Base-by-base conservation (phyloP, 331 rosid species). In the Stylosanthes scabra region DNA sequence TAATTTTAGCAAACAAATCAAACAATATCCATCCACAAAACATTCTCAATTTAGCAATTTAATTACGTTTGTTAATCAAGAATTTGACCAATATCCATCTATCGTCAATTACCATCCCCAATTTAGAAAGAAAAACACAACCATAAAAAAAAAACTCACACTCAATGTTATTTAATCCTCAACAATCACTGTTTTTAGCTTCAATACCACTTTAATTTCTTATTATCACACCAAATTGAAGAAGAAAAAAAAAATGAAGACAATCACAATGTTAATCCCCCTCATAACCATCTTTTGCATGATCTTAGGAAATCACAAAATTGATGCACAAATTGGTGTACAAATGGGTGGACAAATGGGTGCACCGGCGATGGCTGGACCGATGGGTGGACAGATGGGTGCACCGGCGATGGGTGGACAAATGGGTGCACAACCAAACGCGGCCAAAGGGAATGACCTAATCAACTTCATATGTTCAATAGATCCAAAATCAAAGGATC, bases 401-500 rank as follows among this genome's bases (percentile, higher is more conserved):
- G 25, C n/a, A n/a, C n/a, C n/a, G n/a, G n/a, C 25, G 25, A 20
- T 20, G 25, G 25, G 25, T 20, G 25, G 25, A 20, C 25, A 20
- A 20, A 20, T 20, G 25, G 25, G 1, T 20, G 25, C 25, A 20
- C 25, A 0, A 20, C 25, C 25, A 20, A 20, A 20, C 25, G 25
- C 1, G 1, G 25, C 0, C 16, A 51, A 3, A 46, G 74, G 61
- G 13, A 40, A 11, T 10, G 55, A 46, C 0, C 68, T 72, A 5
- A 65, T 90, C 4, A 14, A 63, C 13, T 8, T 59, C 8, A 76
- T 80, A 1, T 93, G 98, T 63, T 20, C 25, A 20, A 13, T 11
- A 4, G 47, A 49, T 0, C 54, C 87, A 0, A 20, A 37, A 0
- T 31, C 72, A 39, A 49, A 69, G 56, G 84, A 66, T 0, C 7